These are phyloP conservation scores for Acaromyces ingoldii DNA, from an alignment of 1,284 basidiomycete genomes.

Conservation along the genomic window DNA sequence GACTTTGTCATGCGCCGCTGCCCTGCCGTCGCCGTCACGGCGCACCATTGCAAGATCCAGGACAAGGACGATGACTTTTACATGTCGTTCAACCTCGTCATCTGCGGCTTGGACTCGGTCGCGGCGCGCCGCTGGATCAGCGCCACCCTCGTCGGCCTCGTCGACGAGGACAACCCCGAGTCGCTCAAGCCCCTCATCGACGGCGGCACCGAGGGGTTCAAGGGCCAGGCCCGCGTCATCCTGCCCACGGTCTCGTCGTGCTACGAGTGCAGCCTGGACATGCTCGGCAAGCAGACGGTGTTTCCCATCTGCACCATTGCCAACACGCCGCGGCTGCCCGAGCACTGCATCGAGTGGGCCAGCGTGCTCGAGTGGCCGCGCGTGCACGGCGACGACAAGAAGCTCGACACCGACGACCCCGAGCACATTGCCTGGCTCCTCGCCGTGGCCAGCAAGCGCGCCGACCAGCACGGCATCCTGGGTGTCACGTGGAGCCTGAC, in stretches of 20 bases:
- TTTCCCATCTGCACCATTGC: constrained; percentile 99
- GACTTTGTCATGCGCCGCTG: constrained; percentile 80
- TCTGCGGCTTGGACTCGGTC: constrained; percentile 93
- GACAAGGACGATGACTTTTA: constrained; percentile 96
- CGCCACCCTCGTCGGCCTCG: constrained; percentile 88
- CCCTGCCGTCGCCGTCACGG: constrained; percentile 85
- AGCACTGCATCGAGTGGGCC: constrained; percentile 99
- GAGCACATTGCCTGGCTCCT: constrained; percentile 96
- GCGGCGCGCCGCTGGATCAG: constrained; percentile 94
- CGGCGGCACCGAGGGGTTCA: constrained; percentile 99
- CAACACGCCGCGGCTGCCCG: constrained; percentile 93
- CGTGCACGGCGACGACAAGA: constrained; percentile 66
- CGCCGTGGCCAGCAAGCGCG: constrained; percentile 65
- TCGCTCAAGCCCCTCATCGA: constrained; percentile 97
- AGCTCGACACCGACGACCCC: constrained; percentile 67
- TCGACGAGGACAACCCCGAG: constrained; percentile 74
- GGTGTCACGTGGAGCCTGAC: constrained; percentile 97
- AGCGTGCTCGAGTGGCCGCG: constrained; percentile 98
- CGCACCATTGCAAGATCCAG: constrained; percentile 95
- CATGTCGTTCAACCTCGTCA: constrained; percentile 90
- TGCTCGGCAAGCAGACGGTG: constrained; percentile 93
- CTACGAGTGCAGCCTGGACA: constrained; percentile 96
- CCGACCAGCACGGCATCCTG: constrained; percentile 88
- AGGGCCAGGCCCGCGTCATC: constrained; percentile 95
- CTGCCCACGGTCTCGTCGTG: constrained; percentile 91